Evolutionary conservation across 129 eudicot species (phyloP).

Genomic region (Tanacetum coccineum): DNA sequence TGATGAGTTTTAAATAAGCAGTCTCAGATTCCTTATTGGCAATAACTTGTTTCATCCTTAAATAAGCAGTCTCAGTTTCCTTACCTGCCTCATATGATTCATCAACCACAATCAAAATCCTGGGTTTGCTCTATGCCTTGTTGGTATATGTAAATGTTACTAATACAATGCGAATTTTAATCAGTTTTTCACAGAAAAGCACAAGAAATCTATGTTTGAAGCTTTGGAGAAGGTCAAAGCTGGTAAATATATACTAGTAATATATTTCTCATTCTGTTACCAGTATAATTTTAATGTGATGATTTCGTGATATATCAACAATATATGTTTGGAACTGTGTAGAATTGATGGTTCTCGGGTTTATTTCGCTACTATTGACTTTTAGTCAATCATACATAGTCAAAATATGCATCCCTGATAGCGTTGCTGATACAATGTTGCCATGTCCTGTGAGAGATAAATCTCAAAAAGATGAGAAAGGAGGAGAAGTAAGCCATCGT

Average conservation of each 20-base stretch:
- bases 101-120: not conserved
- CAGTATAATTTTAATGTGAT: not conserved
- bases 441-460: constrained; percentile 49
- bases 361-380: constrained; percentile 70
- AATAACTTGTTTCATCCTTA: not conserved
- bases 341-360: constrained; percentile 94
- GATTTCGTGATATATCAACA: not conserved
- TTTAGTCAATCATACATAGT: constrained; percentile 71
- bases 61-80: not conserved
- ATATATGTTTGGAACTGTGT: constrained; percentile 20
- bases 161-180: constrained; percentile 13
- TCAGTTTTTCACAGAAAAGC: constrained; percentile 60
- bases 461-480: constrained; percentile 4
- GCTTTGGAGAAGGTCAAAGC: constrained; percentile 90
- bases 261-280: not conserved
- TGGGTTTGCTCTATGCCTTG: no score
- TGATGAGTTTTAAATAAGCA: not conserved
- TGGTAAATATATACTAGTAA: constrained; percentile 31
- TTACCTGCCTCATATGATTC: not conserved
- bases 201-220: constrained; percentile 71
- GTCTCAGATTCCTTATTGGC: not conserved
- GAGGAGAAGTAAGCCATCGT: constrained; percentile 21
- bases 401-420: constrained; percentile 60
- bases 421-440: constrained; percentile 64
- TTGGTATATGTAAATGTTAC: not conserved